Conservation (phyloP, 495 filamentous ascomycete species). For the Xylaria castorea region DNA sequence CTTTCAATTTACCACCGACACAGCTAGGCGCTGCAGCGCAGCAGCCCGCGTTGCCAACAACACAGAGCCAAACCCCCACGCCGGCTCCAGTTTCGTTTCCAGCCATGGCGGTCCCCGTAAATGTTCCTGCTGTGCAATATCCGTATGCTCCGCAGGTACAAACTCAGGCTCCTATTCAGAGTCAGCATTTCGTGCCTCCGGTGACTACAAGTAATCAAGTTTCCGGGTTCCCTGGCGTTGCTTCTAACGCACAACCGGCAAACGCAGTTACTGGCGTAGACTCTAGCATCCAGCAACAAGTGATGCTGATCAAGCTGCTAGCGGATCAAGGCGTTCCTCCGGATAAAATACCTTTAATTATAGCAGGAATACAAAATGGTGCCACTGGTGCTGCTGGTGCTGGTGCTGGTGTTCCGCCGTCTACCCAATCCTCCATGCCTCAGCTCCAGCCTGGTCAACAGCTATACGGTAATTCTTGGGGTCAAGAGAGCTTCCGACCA, state of each 20-base stretch:
- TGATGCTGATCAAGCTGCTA: conserved; percentile 55
- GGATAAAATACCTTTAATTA: conserved; percentile 55
- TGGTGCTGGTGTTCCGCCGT: conserved; percentile 26
- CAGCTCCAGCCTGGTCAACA: conserved; percentile 37
- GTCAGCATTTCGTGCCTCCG: conserved; percentile 44
- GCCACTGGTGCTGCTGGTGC: conserved; percentile 32
- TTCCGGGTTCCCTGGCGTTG: conserved; percentile 41
- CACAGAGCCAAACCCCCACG: conserved; percentile 33
- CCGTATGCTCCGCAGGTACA: conserved; percentile 56
- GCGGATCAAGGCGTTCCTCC: conserved; percentile 51
- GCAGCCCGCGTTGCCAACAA: conserved; percentile 22
- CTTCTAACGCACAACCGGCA: conserved; percentile 45
- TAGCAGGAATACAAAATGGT: conserved; percentile 50
- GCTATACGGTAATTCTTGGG: conserved; percentile 38
- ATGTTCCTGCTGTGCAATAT: conserved; percentile 61
- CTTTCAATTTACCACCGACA: conserved; percentile 63
- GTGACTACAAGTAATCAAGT: conserved; percentile 57
- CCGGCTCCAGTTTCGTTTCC: conserved; percentile 39
- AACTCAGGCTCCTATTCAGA: conserved; percentile 33
- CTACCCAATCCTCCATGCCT: conserved; percentile 13
- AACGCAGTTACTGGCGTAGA: conserved; percentile 51
- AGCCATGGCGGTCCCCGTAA: conserved; percentile 59
- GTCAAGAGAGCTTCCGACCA: conserved; percentile 46
- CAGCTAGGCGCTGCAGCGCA: conserved; percentile 48
- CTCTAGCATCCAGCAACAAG: conserved; percentile 65